Percentiles rank a stretch among this genome's conserved stretches.
Conservation (phyloP, 805 yeast genomes). For the Pichia insulana region DNA sequence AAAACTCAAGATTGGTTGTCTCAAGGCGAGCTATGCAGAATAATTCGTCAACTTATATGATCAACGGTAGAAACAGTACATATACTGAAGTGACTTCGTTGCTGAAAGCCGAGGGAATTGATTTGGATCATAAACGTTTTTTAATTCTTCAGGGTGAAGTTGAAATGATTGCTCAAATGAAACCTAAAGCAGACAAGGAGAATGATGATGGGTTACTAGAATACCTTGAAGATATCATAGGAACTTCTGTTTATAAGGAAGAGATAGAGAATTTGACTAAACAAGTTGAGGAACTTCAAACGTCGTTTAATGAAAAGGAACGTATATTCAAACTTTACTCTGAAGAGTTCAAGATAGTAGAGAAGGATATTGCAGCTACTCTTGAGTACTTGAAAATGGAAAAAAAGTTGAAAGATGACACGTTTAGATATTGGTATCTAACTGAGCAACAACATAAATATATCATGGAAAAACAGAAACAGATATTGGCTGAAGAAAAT, state of each 20-base stretch:
- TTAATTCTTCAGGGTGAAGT: constrained; percentile 96
- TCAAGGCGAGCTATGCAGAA: constrained; percentile 73
- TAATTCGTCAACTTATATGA: constrained; percentile 69
- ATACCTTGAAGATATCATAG: constrained; percentile 93
- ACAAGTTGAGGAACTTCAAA: constrained; percentile 68
- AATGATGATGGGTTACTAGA: constrained; percentile 91
- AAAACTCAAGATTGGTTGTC: constrained; percentile 56
- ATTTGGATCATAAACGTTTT: constrained; percentile 89
- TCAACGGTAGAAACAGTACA: constrained; percentile 60
- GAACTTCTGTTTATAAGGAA: constrained; percentile 77
- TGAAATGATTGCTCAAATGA: constrained; percentile 97
- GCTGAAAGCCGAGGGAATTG: constrained; percentile 77
- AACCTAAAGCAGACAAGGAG: constrained; percentile 88
- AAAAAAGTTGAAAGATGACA: constrained; percentile 45
- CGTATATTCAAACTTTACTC: constrained; percentile 72
- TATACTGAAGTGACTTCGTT: constrained; percentile 73
- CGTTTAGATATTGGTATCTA: constrained; percentile 49
- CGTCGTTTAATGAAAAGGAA: constrained; percentile 72
- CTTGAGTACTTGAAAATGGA: constrained; percentile 56
- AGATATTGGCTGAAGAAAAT: neutral
- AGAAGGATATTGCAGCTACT: constrained; percentile 59
- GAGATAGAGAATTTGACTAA: constrained; percentile 57
- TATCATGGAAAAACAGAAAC: constrained; percentile 33
- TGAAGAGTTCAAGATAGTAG: constrained; percentile 57
- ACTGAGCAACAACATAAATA: constrained; percentile 34